Evolutionary conservation across 2,329 filamentous ascomycete genomes (phyloP).

Genomic region (Verticillium longisporum): DNA sequence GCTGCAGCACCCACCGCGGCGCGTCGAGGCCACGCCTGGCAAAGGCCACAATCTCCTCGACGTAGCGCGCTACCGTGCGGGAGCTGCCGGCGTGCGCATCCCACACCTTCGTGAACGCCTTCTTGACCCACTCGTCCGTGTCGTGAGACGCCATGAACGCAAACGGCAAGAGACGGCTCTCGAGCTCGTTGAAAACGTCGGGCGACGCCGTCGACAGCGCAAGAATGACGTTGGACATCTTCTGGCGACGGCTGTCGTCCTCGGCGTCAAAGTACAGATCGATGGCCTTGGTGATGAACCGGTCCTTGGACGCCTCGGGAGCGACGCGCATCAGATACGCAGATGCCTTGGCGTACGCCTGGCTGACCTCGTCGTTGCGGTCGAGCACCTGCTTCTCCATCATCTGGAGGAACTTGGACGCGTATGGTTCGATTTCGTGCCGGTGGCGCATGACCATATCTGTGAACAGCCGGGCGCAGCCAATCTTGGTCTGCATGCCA

Average conservation of each 20-base stretch:
- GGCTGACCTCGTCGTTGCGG: conserved; percentile 87
- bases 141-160: conserved; percentile 86
- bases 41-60: conserved; percentile 72
- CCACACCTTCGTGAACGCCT: conserved; percentile 83
- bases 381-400: conserved; percentile 81
- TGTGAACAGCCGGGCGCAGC: conserved; percentile 76
- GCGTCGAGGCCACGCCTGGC: conserved; percentile 65
- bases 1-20: conserved; percentile 83
- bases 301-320: conserved; percentile 38
- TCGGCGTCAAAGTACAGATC: conserved; percentile 77
- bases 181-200: conserved; percentile 76
- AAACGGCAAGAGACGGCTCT: conserved; percentile 72
- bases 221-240: conserved; percentile 76
- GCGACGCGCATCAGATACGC: conserved; percentile 72
- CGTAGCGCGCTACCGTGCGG: conserved; percentile 74
- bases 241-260: conserved; percentile 66
- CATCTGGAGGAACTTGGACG: conserved; percentile 67
- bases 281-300: conserved; percentile 48
- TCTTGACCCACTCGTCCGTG: conserved; percentile 68
- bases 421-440: conserved; percentile 67
- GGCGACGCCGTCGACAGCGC: conserved; percentile 81
- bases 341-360: conserved; percentile 77
- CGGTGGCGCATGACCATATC: conserved; percentile 77
- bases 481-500: conserved; percentile 89
- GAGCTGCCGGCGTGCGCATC: conserved; percentile 81